phyloP scores from a whole-genome alignment of 2,329 filamentous ascomycete genomes.

The Fusarium pilosicola region DNA sequence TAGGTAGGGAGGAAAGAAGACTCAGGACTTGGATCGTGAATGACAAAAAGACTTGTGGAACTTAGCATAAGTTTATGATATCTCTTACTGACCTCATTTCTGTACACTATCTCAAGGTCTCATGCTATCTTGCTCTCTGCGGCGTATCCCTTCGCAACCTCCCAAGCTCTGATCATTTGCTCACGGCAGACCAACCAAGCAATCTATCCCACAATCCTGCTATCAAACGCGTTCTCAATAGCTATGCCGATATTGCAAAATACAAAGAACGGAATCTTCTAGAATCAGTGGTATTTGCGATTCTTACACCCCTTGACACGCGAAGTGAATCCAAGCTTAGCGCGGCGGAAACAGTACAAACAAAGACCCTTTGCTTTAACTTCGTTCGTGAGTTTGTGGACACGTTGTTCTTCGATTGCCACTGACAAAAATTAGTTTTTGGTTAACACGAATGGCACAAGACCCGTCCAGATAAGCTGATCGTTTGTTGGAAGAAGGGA shows the following conservation, averaged over 20 bases:
- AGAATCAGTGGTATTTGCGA: conserved; percentile 17
- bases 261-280: rapidly evolving
- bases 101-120: neutral
- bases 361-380: conserved; percentile 14
- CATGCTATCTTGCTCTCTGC: too few species aligned
- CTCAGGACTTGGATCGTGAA: neutral
- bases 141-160: neutral
- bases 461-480: neutral
- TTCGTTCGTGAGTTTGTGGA: neutral
- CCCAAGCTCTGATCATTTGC: neutral
- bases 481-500: neutral
- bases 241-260: neutral
- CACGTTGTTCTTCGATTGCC: conserved; percentile 23
- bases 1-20: neutral
- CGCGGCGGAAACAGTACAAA: conserved; percentile 10
- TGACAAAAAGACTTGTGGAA: neutral
- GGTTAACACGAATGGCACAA: neutral
- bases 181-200: neutral
- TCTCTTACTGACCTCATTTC: neutral
- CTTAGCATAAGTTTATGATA: neutral
- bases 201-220: neutral
- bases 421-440: neutral
- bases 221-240: neutral
- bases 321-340: conserved; percentile 10
- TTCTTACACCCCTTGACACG: conserved; percentile 11